Percentiles rank a stretch among this genome's conserved stretches.
Conservation (phyloP, 306 rosid species). For the Castanopsis chinensis region DNA sequence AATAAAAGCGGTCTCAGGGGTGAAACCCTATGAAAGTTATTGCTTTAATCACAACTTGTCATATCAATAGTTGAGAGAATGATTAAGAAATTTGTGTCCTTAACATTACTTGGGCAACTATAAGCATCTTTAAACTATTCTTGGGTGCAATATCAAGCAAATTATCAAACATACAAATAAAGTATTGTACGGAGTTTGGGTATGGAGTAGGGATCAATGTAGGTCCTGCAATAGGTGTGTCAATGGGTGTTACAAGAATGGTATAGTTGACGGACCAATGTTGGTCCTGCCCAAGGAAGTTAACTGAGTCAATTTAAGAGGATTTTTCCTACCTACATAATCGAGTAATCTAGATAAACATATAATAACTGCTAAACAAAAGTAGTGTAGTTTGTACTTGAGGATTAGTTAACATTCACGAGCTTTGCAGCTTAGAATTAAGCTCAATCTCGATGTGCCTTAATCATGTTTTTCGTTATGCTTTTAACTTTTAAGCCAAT, state of each 20-base stretch:
- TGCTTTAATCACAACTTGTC: no score
- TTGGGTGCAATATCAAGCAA: no score
- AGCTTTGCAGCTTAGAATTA: background rate
- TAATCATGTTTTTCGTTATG: background rate
- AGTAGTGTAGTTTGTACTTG: background rate
- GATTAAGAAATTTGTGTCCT: no score
- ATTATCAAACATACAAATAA: no score
- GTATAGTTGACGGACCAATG: background rate
- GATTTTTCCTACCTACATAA: background rate
- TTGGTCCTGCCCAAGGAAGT: background rate
- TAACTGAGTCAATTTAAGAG: background rate
- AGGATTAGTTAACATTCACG: background rate
- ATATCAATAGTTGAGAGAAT: no score
- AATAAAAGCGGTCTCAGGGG: no score
- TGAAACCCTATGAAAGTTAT: no score
- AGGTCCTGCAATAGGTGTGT: background rate
- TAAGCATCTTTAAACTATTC: no score
- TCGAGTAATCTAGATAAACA: background rate
- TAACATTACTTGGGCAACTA: no score
- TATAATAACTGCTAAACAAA: no score
- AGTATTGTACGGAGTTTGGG: no score
- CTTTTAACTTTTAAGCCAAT: background rate
- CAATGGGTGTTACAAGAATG: background rate
- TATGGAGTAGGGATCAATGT: no score
- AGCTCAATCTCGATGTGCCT: background rate